These are phyloP conservation scores for Pythium biforme DNA, from an alignment of 352 stramenopile genomes.

Conservation along the genomic window DNA sequence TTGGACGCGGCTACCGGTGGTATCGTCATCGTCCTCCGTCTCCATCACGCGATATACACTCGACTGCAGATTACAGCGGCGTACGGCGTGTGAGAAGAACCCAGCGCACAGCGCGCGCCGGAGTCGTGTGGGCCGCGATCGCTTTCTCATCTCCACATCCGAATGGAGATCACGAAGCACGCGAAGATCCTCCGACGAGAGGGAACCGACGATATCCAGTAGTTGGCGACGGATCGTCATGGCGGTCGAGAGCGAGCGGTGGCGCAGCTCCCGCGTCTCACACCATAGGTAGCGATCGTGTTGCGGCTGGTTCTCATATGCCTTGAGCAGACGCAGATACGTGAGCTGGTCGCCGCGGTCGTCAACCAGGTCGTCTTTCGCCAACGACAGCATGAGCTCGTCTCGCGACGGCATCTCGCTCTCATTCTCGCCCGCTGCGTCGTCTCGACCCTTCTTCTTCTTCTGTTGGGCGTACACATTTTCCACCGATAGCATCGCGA, in stretches of 20 bases:
- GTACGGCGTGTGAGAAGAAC: slow-evolving; percentile 66
- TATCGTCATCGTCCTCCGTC: not conserved
- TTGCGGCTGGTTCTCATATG: slow-evolving; percentile 31
- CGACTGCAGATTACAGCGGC: slow-evolving; percentile 56
- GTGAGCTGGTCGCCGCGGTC: slow-evolving; percentile 60
- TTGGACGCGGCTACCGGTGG: slow-evolving; percentile 21
- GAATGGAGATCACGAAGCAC: slow-evolving; percentile 6
- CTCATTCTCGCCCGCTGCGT: slow-evolving; percentile 21
- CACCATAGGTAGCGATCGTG: slow-evolving; percentile 51
- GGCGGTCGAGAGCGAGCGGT: slow-evolving; percentile 57
- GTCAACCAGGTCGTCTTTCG: slow-evolving; percentile 45
- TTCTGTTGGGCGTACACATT: slow-evolving; percentile 56
- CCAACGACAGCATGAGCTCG: slow-evolving; percentile 40
- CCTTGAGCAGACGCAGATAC: slow-evolving; percentile 42
- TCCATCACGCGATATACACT: slow-evolving; percentile 46
- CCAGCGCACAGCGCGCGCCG: slow-evolving; percentile 42
- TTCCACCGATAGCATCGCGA: slow-evolving; percentile 86
- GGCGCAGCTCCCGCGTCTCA: slow-evolving; percentile 41
- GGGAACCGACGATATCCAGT: slow-evolving; percentile 44
- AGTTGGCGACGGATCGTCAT: slow-evolving; percentile 54
- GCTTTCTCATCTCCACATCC: not conserved
- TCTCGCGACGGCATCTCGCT: slow-evolving; percentile 31
- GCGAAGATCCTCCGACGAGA: slow-evolving; percentile 36
- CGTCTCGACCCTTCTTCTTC: slow-evolving; percentile 22
- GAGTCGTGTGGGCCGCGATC: slow-evolving; percentile 19